Percentiles rank a stretch among this genome's conserved stretches.
Evolutionary conservation across 352 stramenopile species (phyloP).

Genomic region (Pelagophyceae sp.): DNA sequence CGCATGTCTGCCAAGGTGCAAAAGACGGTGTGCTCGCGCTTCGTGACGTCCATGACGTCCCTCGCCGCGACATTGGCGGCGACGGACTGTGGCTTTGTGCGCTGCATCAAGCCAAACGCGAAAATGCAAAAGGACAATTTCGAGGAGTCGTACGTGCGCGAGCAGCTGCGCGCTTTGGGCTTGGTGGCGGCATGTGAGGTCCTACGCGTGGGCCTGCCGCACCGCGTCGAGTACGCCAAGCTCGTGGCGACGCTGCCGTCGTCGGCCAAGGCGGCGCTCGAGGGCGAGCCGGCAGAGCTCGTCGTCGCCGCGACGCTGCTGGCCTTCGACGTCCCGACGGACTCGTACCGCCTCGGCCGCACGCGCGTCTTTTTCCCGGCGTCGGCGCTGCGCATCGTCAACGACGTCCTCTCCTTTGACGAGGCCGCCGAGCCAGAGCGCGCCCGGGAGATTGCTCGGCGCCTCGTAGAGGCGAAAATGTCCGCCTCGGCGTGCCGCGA

Average conservation of each 20-base stretch:
- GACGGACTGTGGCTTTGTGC: slow-evolving; percentile 69
- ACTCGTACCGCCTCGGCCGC: slow-evolving; percentile 2
- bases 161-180: slow-evolving; percentile 1
- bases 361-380: slow-evolving; percentile 72
- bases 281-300: slow-evolving; percentile 6
- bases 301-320: background rate
- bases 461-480: background rate
- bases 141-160: slow-evolving; percentile 29
- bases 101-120: slow-evolving; percentile 70
- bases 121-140: slow-evolving; percentile 60
- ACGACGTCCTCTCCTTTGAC: slow-evolving; percentile 1
- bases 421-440: background rate
- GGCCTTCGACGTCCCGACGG: slow-evolving; percentile 9
- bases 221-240: slow-evolving; percentile 9
- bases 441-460: background rate
- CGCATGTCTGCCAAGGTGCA: slow-evolving; percentile 31
- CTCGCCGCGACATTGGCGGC: slow-evolving; percentile 65
- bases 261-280: background rate
- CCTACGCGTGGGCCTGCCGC: slow-evolving; percentile 2
- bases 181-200: background rate
- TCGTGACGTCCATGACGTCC: slow-evolving; percentile 65
- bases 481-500: background rate
- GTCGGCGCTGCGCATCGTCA: slow-evolving; percentile 26
- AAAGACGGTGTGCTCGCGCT: slow-evolving; percentile 59
- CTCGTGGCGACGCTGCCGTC: background rate